Evolutionary conservation across 2,329 filamentous ascomycete species (phyloP), one percentile per base, ranked within the genome.

Genomic region (Amauroascus verrucosus): DNA sequence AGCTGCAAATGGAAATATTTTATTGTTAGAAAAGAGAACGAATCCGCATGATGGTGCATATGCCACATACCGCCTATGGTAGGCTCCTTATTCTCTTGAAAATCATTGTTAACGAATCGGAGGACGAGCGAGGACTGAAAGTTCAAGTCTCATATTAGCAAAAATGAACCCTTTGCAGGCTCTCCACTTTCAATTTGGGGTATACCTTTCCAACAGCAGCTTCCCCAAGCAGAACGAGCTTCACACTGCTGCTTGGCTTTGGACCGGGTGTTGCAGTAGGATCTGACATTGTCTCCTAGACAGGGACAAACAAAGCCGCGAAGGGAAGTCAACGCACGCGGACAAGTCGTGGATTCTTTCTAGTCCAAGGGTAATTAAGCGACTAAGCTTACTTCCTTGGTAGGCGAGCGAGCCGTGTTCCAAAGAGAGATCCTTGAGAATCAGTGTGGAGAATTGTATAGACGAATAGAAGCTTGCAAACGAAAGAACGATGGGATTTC

Each of bases 81-180:
- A 58, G 93, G 93, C 72, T 98, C 93, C 78, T 97, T 97, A 75
- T 97, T 97, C 75, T 97, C 93, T 77, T 98, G 93, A 67, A 98
- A 98, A 73, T 97, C 91, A 75, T 98, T 93, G 79, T 97, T 97
- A 69, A 98, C 93, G 73, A 98, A 98, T 67, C 93, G 88, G 68
- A 98, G 80, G 59, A 98, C 93, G 55, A 98, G 83, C 44, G 93
- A 98, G 48, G 93, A 97, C 93, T 95, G 65, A 26, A 33, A 18
- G 26, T 9, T 35, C 3, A 53, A 58, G 51, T 62, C 18, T 37
- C 33, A 16, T 43, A 22, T 43, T 33, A 49, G 53, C 20, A 33
- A 51, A 38, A 30, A 4, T 6, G 33, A 18, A 18, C 28, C 2
- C 13, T 20, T 37, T 6, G 20, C 16, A 22, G 4, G n/a, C 20